Conservation (phyloP, 495 filamentous ascomycete species). For the Aspergillus sparsus region DNA sequence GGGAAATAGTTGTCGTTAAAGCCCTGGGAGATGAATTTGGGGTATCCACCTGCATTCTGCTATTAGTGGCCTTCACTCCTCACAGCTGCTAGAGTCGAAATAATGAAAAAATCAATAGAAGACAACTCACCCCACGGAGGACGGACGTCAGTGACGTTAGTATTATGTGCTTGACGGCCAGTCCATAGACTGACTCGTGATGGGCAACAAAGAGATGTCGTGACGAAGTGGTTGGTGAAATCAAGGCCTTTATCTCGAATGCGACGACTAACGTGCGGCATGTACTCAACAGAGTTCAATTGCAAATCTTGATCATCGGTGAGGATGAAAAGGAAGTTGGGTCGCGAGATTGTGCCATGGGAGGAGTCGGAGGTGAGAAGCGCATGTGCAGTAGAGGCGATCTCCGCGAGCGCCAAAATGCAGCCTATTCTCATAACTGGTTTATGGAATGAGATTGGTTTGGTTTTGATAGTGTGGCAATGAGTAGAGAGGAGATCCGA, state of each 20-base stretch:
- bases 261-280: slow-evolving; percentile 54
- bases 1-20: slow-evolving; percentile 68
- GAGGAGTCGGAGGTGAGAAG: background rate
- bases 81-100: too few species aligned
- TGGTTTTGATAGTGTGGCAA: slow-evolving; percentile 1
- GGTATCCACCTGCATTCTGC: slow-evolving; percentile 59
- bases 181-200: slow-evolving; percentile 65
- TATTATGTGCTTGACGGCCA: slow-evolving; percentile 69
- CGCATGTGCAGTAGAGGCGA: slow-evolving; percentile 17
- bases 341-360: slow-evolving; percentile 23
- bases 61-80: slow-evolving; percentile 1
- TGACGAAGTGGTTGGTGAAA: slow-evolving; percentile 61
- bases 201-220: slow-evolving; percentile 65
- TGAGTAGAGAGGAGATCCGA: background rate
- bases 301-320: slow-evolving; percentile 68
- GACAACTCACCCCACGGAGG: slow-evolving; percentile 57
- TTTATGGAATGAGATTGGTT: background rate
- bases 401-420: slow-evolving; percentile 12
- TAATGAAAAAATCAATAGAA: background rate
- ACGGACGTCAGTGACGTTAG: slow-evolving; percentile 69
- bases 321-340: slow-evolving; percentile 65
- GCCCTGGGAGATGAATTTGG: slow-evolving; percentile 66
- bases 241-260: slow-evolving; percentile 55
- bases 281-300: slow-evolving; percentile 59
- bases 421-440: slow-evolving; percentile 21